Percentiles rank a stretch among this genome's conserved stretches.
Conservation (phyloP, 768 basidiomycete species). For the Mrakia frigida region DNA sequence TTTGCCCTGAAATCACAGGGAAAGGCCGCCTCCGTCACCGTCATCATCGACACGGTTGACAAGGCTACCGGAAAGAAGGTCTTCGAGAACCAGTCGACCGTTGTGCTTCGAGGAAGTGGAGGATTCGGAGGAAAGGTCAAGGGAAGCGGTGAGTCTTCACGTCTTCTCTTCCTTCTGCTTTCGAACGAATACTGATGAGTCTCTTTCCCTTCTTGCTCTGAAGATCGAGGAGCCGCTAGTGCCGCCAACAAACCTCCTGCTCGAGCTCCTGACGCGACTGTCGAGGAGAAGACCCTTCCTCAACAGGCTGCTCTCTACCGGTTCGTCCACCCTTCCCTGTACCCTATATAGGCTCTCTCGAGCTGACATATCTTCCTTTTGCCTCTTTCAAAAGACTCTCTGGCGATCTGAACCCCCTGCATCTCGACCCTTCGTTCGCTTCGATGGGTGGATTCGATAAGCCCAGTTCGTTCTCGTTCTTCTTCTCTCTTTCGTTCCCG, state of each 20-base stretch:
- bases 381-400: slow-evolving; percentile 56
- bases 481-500: slow-evolving; percentile 37
- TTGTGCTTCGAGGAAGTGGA: slow-evolving; percentile 90
- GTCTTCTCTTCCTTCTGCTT: not conserved
- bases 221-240: slow-evolving; percentile 85
- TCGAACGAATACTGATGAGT: not conserved
- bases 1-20: slow-evolving; percentile 51
- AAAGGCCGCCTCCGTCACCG: slow-evolving; percentile 86
- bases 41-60: slow-evolving; percentile 72
- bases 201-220: not conserved
- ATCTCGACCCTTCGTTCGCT: slow-evolving; percentile 89
- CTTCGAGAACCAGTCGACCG: slow-evolving; percentile 86
- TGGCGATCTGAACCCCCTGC: slow-evolving; percentile 86
- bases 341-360: not conserved
- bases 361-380: not conserved
- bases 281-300: slow-evolving; percentile 78
- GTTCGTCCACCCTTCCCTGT: slow-evolving; percentile 46
- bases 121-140: slow-evolving; percentile 88
- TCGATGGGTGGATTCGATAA: slow-evolving; percentile 90
- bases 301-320: slow-evolving; percentile 89
- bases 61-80: slow-evolving; percentile 68
- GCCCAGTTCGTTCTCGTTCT: slow-evolving; percentile 53
- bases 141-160: slow-evolving; percentile 63
- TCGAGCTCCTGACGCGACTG: slow-evolving; percentile 73
- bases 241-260: slow-evolving; percentile 74